Evolutionary conservation across 257 asterid genomes (phyloP).

Genomic region (Solanum boliviense): DNA sequence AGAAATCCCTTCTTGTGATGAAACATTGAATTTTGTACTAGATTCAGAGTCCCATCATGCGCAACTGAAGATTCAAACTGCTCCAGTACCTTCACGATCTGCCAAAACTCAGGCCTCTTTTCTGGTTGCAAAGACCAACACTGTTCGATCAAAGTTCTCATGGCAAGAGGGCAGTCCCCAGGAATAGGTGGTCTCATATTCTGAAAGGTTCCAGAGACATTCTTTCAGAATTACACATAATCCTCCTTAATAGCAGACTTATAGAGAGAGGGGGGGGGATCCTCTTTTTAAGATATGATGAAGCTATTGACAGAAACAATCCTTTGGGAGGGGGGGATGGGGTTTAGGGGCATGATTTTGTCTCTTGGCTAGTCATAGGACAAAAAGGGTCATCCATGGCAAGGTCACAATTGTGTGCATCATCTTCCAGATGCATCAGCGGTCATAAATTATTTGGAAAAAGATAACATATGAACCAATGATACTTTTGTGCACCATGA

Average conservation of each 20-base stretch:
- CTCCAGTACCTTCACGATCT: constrained; percentile 29
- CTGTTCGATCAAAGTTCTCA: constrained; percentile 29
- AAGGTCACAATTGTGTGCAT: not conserved
- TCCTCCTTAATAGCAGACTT: not conserved
- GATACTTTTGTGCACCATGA: not conserved
- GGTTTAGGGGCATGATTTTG: not conserved
- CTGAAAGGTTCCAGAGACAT: constrained; percentile 5
- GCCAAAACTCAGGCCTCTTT: constrained; percentile 40
- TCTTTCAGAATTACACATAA: not conserved
- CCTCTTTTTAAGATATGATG: not conserved
- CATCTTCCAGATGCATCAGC: not conserved
- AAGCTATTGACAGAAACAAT: not conserved
- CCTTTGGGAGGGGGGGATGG: not conserved
- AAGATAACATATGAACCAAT: not conserved
- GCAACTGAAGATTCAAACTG: constrained; percentile 28
- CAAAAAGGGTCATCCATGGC: not conserved
- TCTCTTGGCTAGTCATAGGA: not conserved
- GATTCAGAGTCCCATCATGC: constrained; percentile 31
- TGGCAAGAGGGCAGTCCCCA: constrained; percentile 16
- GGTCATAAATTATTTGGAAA: not conserved
- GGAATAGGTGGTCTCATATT: constrained; percentile 27
- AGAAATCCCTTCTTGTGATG: constrained; percentile 20
- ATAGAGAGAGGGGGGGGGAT: not conserved
- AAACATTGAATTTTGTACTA: constrained; percentile 10
- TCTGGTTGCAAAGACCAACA: constrained; percentile 38